Evolutionary conservation across 768 basidiomycete species (phyloP).

Genomic region (Lyophyllum atratum): DNA sequence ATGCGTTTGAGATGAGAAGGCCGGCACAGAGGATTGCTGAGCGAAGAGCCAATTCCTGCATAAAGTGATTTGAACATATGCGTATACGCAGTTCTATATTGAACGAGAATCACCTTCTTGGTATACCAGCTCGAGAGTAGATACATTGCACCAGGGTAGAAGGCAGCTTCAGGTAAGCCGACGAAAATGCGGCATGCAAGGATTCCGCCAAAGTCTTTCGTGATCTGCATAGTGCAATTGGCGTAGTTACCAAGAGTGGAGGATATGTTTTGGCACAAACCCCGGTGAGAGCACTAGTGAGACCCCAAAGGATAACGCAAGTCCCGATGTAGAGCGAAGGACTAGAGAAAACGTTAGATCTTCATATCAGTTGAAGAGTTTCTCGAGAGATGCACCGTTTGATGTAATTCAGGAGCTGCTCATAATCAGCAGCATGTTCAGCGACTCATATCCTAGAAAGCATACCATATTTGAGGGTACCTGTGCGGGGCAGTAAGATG

Average conservation of each 20-base stretch:
- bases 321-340: slow-evolving; percentile 63
- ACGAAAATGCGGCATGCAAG: slow-evolving; percentile 60
- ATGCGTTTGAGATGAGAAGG: slow-evolving; percentile 64
- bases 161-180: slow-evolving; percentile 66
- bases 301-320: slow-evolving; percentile 64
- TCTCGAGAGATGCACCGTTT: slow-evolving; percentile 36
- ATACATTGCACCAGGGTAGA: slow-evolving; percentile 59
- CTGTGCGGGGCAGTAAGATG: slow-evolving; percentile 62
- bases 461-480: slow-evolving; percentile 68
- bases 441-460: not conserved
- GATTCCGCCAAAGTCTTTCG: slow-evolving; percentile 55
- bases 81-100: no score
- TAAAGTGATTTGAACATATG: not conserved
- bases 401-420: slow-evolving; percentile 55
- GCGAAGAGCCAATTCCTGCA: slow-evolving; percentile 65
- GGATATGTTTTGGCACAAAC: slow-evolving; percentile 29
- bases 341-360: slow-evolving; percentile 28
- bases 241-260: no score
- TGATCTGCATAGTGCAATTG: slow-evolving; percentile 36
- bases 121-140: slow-evolving; percentile 58
- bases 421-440: not conserved
- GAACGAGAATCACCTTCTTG: slow-evolving; percentile 41
- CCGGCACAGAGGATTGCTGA: slow-evolving; percentile 62
- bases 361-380: not conserved
- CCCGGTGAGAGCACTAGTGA: slow-evolving; percentile 64